phyloP scores from a whole-genome alignment of 1,284 basidiomycete species.

The Malassezia slooffiae region DNA sequence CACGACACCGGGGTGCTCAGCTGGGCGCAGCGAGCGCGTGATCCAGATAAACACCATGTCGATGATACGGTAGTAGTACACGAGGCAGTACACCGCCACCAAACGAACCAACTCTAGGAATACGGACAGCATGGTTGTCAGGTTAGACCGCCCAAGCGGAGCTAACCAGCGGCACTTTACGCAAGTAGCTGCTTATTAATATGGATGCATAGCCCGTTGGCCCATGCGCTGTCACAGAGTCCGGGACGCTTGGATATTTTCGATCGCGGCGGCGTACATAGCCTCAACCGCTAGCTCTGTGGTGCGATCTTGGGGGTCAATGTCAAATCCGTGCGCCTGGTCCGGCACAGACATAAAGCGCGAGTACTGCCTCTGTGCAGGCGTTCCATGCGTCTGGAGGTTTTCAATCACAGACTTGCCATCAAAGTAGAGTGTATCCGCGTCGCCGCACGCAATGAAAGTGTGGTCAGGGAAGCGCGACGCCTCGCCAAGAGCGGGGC shows the following conservation, averaged over 20 bases:
- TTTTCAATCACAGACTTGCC: conserved; percentile 24
- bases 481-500: conserved; percentile 15
- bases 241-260: conserved; percentile 36
- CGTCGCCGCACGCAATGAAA: conserved; percentile 27
- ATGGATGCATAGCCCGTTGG: too few species aligned
- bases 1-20: conserved; percentile 1
- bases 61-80: too few species aligned
- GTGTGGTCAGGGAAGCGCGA: conserved; percentile 20
- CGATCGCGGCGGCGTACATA: conserved; percentile 19
- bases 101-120: too few species aligned
- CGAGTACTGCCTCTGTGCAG: conserved; percentile 3
- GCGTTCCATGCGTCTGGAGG: conserved; percentile 16
- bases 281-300: conserved; percentile 16
- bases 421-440: conserved; percentile 28
- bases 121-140: too few species aligned
- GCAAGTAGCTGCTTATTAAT: too few species aligned
- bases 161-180: too few species aligned
- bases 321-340: conserved; percentile 40
- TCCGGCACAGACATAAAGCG: conserved; percentile 22
- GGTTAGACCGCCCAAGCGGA: too few species aligned
- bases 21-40: too few species aligned
- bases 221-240: too few species aligned
- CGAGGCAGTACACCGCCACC: too few species aligned
- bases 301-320: conserved; percentile 10
- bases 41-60: too few species aligned